Evolutionary conservation across 176 grass and related monocot genomes (phyloP), one percentile per base, ranked within the genome.

Genomic region (Pharus latifolius): DNA sequence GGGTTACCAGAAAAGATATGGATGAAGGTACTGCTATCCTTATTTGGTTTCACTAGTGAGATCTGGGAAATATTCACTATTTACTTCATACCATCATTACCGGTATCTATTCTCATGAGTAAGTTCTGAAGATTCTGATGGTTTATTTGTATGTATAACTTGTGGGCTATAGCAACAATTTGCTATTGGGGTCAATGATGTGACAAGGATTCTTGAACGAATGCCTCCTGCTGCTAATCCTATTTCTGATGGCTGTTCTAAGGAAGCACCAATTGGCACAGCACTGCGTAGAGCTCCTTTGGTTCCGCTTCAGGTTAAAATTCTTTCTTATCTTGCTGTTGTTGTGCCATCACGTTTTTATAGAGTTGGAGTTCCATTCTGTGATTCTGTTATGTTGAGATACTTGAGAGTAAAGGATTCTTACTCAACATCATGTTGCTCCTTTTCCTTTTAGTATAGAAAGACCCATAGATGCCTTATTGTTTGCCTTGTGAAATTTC

Each of bases 111-210:
- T 44, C 35, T 70, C 38, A 46, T 69, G 38, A 45, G 22, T 28
- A 59, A 25, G 16, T 59, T 77, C 34, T 42, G 50, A 41, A 68
- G n/a, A 54, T 32, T 68, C 7, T 44, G 26, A 15, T 16, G 24
- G 13, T 52, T 35, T n/a, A 3, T 29, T 73, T 48, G 11, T 5
- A 32, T 45, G 33, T 34, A 37, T 12, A 25, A 10, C 28, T 17
- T 65, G 65, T 65, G 5, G 26, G 30, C 10, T 33, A 56, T 70
- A 97, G 94, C 79, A 85, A 76, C 89, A 97, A 67, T 97, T 97
- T 87, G 81, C 89, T 44, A 44, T 97, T 10, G 94, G 89, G n/a
- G 67, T 98, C 72, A 98, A 98, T 67, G 89, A 98, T 45, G 94
- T 98, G 30, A 93, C 89, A 19, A 88, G 89, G 66, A 87, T 98